These are phyloP conservation scores for Emergomyces pasteurianus DNA, from an alignment of 2,329 filamentous ascomycete genomes.

Conservation along the genomic window DNA sequence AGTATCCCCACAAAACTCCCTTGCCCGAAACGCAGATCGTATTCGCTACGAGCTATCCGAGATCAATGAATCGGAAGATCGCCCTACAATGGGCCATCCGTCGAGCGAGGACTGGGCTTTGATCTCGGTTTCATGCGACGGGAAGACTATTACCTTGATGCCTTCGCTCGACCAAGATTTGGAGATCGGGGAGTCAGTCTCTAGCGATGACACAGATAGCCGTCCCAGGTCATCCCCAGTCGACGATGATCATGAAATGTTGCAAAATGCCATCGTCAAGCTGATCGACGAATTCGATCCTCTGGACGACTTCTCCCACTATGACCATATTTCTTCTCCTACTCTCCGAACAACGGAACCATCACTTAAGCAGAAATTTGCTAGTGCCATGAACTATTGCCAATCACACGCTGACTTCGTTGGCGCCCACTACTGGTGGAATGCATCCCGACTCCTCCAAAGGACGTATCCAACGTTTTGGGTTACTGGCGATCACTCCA, in stretches of 20 bases:
- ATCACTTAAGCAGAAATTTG: slow-evolving; percentile 31
- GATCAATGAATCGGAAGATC: slow-evolving; percentile 24
- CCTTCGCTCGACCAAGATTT: slow-evolving; percentile 46
- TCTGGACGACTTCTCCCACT: slow-evolving; percentile 39
- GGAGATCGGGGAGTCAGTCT: slow-evolving; percentile 50
- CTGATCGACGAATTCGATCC: slow-evolving; percentile 75
- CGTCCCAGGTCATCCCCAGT: slow-evolving; percentile 37
- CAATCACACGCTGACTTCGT: slow-evolving; percentile 72
- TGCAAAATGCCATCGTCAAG: slow-evolving; percentile 69
- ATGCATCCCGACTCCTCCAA: slow-evolving; percentile 62
- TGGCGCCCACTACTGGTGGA: slow-evolving; percentile 74
- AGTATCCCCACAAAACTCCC: slow-evolving; percentile 14
- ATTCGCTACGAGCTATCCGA: slow-evolving; percentile 32
- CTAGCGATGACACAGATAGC: slow-evolving; percentile 31
- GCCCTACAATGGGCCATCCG: slow-evolving; percentile 57
- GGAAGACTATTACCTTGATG: slow-evolving; percentile 59
- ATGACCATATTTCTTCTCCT: slow-evolving; percentile 6
- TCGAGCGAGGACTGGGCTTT: slow-evolving; percentile 76
- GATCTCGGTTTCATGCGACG: slow-evolving; percentile 64
- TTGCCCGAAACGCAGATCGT: slow-evolving; percentile 25
- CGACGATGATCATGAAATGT: slow-evolving; percentile 67
- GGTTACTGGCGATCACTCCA: slow-evolving; percentile 51
- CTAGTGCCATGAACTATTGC: slow-evolving; percentile 63
- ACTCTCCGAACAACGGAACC: slow-evolving; percentile 4
- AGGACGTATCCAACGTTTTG: slow-evolving; percentile 45